Evolutionary conservation across 345 rosid genomes (phyloP).

Genomic region (Lepidium aucheri): DNA sequence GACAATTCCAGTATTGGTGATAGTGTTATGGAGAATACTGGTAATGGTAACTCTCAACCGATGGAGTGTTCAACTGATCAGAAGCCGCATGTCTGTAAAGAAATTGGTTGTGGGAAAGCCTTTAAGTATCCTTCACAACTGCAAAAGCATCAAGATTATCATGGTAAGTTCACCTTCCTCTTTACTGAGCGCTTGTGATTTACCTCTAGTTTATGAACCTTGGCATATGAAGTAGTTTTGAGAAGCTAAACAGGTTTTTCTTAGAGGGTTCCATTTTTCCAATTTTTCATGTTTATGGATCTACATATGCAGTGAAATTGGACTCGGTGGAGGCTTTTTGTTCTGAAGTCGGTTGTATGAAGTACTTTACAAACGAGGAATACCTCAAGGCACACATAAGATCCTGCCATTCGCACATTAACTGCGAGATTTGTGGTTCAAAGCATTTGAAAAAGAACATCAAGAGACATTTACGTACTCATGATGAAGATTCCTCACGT

Average conservation of each 20-base stretch:
- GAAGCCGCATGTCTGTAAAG: constrained; percentile 49
- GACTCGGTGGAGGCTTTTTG: constrained; percentile 71
- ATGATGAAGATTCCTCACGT: constrained; percentile 36
- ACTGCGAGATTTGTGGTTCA: constrained; percentile 58
- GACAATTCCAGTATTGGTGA: not conserved
- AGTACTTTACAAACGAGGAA: constrained; percentile 57
- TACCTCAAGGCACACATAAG: constrained; percentile 61
- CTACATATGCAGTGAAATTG: constrained; percentile 49
- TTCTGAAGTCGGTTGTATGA: constrained; percentile 64
- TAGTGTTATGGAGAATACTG: not conserved
- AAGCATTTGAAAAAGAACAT: constrained; percentile 68
- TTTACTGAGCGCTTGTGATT: not conserved
- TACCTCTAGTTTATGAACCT: not conserved
- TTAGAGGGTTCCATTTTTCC: not conserved
- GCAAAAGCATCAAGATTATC: constrained; percentile 63
- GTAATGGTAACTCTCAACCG: not conserved
- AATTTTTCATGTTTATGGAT: constrained; percentile 2
- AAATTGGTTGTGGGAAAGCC: constrained; percentile 72
- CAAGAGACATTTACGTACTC: constrained; percentile 61
- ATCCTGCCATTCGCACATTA: constrained; percentile 50
- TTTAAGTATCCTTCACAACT: constrained; percentile 58
- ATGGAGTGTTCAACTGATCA: not conserved
- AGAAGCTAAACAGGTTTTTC: not conserved
- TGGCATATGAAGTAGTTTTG: not conserved
- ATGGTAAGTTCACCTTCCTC: constrained; percentile 38